Base-by-base conservation (phyloP, 2,329 filamentous ascomycete species). In the Aspergillus neotritici region DNA sequence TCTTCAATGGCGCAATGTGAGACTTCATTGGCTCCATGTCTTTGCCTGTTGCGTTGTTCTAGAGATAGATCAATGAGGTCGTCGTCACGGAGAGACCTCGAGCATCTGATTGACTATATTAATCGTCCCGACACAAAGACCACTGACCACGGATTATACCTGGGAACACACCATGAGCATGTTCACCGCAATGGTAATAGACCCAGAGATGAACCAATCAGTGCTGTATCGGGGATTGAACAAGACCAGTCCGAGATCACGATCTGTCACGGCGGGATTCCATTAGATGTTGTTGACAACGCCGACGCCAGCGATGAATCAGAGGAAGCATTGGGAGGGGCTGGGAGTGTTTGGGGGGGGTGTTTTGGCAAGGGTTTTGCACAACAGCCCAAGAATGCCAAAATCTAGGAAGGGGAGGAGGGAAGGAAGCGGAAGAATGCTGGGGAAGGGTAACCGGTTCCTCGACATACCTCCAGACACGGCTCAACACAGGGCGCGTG, bases 1-100 rank as follows among this genome's bases (percentile, higher is more conserved):
- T 61, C 47, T 67, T 64, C 46, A 67, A 59, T 33, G 64, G 64
- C 40, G 64, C 61, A 46, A 67, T 60, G 38, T 65, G 58, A 44
- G 57, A 54, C 54, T 57, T 64, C 48, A 60, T 61, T 51, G 59
- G 48, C 52, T 60, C 60, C 60, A 65, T 65, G 31, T 53, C 54
- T 57, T 52, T 46, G 21, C 21, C 21, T 25, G 21, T 25, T 25
- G 21, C 7, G 21, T 25, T 25, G 7, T 25, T 8, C 7, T 6
- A 21, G 7, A 25, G 21, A 25, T 25, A 8, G 21, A 25, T 25
- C 21, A 25, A 25, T 25, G 3, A 25, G 21, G 21, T 25, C 21
- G 21, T 2, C 21, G 9, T n/a, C n/a, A 25, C 7, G 5, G 7
- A 21, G 21, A 25, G 21, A 25, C 21, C 6, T 25, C 7, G 21